Conservation (phyloP, 2,329 filamentous ascomycete species). For the Verticillium zaregamsianum region DNA sequence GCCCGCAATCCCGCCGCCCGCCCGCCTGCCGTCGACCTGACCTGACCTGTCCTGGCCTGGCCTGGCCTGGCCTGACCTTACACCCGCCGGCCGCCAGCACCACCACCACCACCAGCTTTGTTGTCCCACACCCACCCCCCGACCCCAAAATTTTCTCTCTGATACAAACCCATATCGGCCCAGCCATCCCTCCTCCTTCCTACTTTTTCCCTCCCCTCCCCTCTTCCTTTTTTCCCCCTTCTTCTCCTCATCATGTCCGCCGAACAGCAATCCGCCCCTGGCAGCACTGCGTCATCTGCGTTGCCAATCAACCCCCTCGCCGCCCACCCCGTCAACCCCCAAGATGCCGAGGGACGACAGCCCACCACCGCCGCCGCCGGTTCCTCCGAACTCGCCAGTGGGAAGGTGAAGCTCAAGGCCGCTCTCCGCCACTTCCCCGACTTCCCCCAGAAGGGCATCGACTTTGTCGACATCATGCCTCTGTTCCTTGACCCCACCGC, state of each 20-base stretch:
- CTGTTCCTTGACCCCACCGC: conserved; percentile 76
- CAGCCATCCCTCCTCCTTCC: conserved; percentile 17
- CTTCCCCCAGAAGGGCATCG: conserved; percentile 87
- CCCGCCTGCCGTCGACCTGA: not conserved
- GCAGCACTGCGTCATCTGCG: conserved; percentile 10
- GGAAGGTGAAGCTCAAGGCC: conserved; percentile 65
- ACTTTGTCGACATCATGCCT: conserved; percentile 97
- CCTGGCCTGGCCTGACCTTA: not conserved
- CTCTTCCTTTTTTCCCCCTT: conserved; percentile 4
- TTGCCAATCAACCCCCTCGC: conserved; percentile 21
- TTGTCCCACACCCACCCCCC: conserved; percentile 10
- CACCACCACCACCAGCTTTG: not conserved
- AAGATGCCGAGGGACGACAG: conserved; percentile 62
- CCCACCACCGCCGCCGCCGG: conserved; percentile 57
- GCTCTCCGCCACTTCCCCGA: conserved; percentile 83
- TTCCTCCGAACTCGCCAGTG: conserved; percentile 62
- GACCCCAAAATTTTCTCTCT: conserved; percentile 15
- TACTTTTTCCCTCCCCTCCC: conserved; percentile 21
- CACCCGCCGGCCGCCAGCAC: not conserved
- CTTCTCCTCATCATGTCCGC: conserved; percentile 28
- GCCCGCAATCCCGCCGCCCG: not conserved
- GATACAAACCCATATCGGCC: conserved; percentile 12
- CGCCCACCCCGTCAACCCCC: conserved; percentile 25
- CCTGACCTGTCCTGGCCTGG: too few relatives aligned
- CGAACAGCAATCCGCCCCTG: conserved; percentile 11